Percentiles rank a stretch among this genome's conserved stretches.
phyloP scores from a whole-genome alignment of 2,329 filamentous ascomycete species.

The Lachnellula arida region DNA sequence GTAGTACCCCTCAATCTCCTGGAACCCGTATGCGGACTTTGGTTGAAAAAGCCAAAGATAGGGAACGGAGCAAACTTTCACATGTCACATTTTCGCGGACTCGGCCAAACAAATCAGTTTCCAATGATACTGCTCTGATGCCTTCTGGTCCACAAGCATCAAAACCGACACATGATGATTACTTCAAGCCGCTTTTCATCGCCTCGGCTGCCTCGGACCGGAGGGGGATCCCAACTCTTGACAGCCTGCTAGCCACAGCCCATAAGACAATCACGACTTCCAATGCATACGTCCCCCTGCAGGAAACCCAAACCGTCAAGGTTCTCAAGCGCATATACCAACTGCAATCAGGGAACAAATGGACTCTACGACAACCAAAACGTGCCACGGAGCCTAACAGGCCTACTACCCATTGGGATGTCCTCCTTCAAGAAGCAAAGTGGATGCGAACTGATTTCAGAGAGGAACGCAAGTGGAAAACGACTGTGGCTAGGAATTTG shows the following conservation, averaged over 20 bases:
- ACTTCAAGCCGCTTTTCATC: constrained; percentile 60
- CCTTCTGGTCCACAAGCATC: constrained; percentile 7
- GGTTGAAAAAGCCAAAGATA: constrained; percentile 41
- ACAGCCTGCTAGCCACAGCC: constrained; percentile 73
- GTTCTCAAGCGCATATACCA: constrained; percentile 84
- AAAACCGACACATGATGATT: constrained; percentile 45
- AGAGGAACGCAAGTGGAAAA: constrained; percentile 93
- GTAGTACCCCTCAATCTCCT: constrained; percentile 42
- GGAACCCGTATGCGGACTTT: constrained; percentile 28
- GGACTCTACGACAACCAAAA: constrained; percentile 87
- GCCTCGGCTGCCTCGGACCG: constrained; percentile 52
- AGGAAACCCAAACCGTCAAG: constrained; percentile 82
- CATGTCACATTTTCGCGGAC: constrained; percentile 72
- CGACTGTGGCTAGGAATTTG: constrained; percentile 70
- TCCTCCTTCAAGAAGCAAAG: constrained; percentile 84
- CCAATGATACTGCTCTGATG: constrained; percentile 17
- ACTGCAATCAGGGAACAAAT: constrained; percentile 84
- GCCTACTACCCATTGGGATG: constrained; percentile 76
- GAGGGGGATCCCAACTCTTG: constrained; percentile 58
- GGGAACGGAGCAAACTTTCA: constrained; percentile 61
- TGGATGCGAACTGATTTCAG: constrained; percentile 98
- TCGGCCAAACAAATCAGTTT: constrained; percentile 45
- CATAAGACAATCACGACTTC: constrained; percentile 86
- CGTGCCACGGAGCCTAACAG: constrained; percentile 76
- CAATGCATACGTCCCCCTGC: constrained; percentile 76